Conservation (phyloP, 2,329 filamentous ascomycete species). For the Lecanicillium sp. region DNA sequence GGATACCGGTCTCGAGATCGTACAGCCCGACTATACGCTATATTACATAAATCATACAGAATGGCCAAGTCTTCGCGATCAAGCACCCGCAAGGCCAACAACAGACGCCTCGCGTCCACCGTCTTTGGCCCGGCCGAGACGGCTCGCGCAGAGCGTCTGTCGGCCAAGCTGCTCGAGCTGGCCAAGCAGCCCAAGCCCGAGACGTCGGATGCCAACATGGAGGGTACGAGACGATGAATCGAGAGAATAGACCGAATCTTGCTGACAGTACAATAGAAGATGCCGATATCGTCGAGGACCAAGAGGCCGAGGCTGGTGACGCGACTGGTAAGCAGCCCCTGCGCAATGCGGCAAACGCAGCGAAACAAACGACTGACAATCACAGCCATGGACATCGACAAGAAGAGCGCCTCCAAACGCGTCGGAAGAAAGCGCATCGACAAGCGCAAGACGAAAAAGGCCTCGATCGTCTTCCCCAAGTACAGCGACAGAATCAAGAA, state of each 20-base stretch:
- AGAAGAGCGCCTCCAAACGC: conserved; percentile 33
- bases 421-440: conserved; percentile 46
- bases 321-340: conserved; percentile 18
- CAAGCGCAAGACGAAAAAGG: conserved; percentile 51
- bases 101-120: conserved; percentile 67
- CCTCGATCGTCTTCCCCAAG: conserved; percentile 54
- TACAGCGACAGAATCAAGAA: conserved; percentile 46
- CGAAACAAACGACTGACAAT: neutral
- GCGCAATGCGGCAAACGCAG: neutral
- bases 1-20: neutral
- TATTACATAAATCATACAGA: conserved; percentile 21
- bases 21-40: neutral
- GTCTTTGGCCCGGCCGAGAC: conserved; percentile 80
- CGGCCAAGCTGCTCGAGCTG: conserved; percentile 77
- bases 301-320: conserved; percentile 23
- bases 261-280: conserved; percentile 21
- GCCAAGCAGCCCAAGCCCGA: conserved; percentile 69
- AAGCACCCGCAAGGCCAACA: conserved; percentile 76
- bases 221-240: conserved; percentile 20
- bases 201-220: conserved; percentile 44
- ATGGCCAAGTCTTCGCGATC: conserved; percentile 89
- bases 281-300: conserved; percentile 22
- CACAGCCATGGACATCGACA: conserved; percentile 53
- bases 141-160: conserved; percentile 75
- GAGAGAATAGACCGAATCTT: neutral